Percentiles rank a stretch among this genome's conserved stretches.
These are phyloP conservation scores for Myxozyma monticola DNA, from an alignment of 805 yeast species.

Conservation along the genomic window DNA sequence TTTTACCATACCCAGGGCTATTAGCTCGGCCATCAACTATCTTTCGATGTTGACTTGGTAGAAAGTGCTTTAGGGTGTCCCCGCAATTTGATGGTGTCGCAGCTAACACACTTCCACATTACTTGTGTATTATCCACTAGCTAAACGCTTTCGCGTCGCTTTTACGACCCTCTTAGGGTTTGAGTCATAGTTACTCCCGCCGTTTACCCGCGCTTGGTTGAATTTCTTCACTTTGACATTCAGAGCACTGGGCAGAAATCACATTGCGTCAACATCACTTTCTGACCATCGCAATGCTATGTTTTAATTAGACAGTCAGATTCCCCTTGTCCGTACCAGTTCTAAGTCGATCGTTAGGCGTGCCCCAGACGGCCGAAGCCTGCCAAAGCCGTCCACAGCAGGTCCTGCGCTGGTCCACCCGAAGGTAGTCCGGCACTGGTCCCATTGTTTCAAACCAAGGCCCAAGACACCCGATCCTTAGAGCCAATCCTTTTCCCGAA, in stretches of 20 bases:
- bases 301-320: slow-evolving; percentile 49
- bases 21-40: slow-evolving; percentile 9
- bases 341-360: slow-evolving; percentile 34
- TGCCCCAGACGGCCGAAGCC: slow-evolving; percentile 28
- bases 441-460: slow-evolving; percentile 42
- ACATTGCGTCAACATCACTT: slow-evolving; percentile 48
- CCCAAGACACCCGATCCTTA: slow-evolving; percentile 46
- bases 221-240: slow-evolving; percentile 47
- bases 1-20: not conserved
- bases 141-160: too few species aligned
- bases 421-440: slow-evolving; percentile 18
- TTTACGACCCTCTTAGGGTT: too few species aligned
- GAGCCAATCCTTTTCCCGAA: slow-evolving; percentile 49
- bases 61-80: slow-evolving; percentile 9
- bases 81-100: slow-evolving; percentile 18
- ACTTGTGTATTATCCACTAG: too few species aligned
- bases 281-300: slow-evolving; percentile 49
- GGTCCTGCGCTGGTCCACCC: slow-evolving; percentile 9
- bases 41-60: slow-evolving; percentile 12
- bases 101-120: too few species aligned
- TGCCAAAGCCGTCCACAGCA: slow-evolving; percentile 11
- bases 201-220: slow-evolving; percentile 51
- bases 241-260: slow-evolving; percentile 48
- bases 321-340: slow-evolving; percentile 43
- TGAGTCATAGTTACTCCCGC: slow-evolving; percentile 51